phyloP scores from a whole-genome alignment of 768 basidiomycete genomes.

The Artomyces pyxidatus region DNA sequence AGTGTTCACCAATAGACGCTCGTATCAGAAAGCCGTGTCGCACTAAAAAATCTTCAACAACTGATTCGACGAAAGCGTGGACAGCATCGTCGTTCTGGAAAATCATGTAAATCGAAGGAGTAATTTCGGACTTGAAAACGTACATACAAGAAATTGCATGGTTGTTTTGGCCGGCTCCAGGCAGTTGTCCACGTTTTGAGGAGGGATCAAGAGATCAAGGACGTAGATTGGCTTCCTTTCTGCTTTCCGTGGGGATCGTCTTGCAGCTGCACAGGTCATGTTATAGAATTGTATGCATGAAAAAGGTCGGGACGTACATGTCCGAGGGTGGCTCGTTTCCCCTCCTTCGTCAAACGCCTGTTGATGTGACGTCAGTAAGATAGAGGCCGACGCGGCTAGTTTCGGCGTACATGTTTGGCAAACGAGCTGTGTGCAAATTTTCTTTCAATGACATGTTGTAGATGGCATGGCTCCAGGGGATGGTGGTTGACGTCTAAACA shows the following conservation, averaged over 20 bases:
- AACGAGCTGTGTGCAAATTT: slow-evolving; percentile 65
- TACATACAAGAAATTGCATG: slow-evolving; percentile 59
- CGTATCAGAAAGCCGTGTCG: slow-evolving; percentile 47
- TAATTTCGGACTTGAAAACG: too few species aligned
- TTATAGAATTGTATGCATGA: slow-evolving; percentile 10
- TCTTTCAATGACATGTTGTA: slow-evolving; percentile 61
- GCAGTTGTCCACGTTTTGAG: slow-evolving; percentile 63
- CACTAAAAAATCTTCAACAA: slow-evolving; percentile 54
- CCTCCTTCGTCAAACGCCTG: slow-evolving; percentile 70
- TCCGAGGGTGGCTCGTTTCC: slow-evolving; percentile 36
- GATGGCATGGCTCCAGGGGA: slow-evolving; percentile 52
- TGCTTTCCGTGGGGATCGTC: slow-evolving; percentile 70
- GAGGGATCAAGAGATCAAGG: slow-evolving; percentile 63
- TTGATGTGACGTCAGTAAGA: background rate
- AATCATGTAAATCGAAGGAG: slow-evolving; percentile 2
- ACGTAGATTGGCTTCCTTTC: slow-evolving; percentile 82
- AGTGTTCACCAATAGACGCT: slow-evolving; percentile 10
- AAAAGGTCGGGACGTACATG: too few species aligned
- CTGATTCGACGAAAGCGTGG: slow-evolving; percentile 44
- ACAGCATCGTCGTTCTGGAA: slow-evolving; percentile 53
- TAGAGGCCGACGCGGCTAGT: too few species aligned
- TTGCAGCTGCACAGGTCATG: slow-evolving; percentile 31
- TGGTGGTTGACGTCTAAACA: slow-evolving; percentile 71
- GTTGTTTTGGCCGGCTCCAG: slow-evolving; percentile 70
- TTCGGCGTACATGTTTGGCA: slow-evolving; percentile 57